These are phyloP conservation scores for Trichosporon sp. DNA, from an alignment of 1,284 basidiomycete species.

Conservation along the genomic window DNA sequence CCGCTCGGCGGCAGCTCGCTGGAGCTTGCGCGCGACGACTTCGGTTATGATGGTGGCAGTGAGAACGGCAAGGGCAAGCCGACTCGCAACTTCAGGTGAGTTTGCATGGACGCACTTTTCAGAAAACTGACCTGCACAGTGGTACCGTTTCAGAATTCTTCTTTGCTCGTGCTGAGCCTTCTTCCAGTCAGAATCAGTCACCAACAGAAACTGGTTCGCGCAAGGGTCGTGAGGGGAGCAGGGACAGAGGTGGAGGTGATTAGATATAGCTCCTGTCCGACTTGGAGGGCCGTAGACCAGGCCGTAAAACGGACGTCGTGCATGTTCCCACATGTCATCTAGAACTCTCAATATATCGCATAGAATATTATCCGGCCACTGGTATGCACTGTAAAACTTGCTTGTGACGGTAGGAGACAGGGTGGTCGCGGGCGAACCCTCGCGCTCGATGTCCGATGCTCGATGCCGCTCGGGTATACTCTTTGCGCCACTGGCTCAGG, in stretches of 20 bases:
- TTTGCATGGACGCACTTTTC: background rate
- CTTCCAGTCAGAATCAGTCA: background rate
- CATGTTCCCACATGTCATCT: background rate
- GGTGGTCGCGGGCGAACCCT: background rate
- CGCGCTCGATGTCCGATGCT: background rate
- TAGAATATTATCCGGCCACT: background rate
- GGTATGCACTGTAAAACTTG: conserved; percentile 3
- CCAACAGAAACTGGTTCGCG: background rate
- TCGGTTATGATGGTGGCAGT: conserved; percentile 36
- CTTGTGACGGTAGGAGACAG: background rate
- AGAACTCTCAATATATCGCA: background rate
- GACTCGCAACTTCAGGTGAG: conserved; percentile 45
- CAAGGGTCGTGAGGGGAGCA: background rate
- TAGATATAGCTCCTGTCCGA: background rate
- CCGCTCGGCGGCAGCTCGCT: conserved; percentile 28
- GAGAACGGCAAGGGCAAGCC: conserved; percentile 49
- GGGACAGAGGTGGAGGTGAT: conserved; percentile 5
- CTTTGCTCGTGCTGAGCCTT: conserved; percentile 30
- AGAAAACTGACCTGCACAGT: conserved; percentile 17
- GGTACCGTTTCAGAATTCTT: conserved; percentile 42
- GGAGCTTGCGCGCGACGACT: conserved; percentile 31
- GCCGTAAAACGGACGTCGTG: background rate
- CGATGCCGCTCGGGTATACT: background rate
- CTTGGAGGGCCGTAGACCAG: background rate
- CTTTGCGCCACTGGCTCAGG: background rate